Conservation (phyloP, 768 basidiomycete genomes). For the Termitomyces sp. region DNA sequence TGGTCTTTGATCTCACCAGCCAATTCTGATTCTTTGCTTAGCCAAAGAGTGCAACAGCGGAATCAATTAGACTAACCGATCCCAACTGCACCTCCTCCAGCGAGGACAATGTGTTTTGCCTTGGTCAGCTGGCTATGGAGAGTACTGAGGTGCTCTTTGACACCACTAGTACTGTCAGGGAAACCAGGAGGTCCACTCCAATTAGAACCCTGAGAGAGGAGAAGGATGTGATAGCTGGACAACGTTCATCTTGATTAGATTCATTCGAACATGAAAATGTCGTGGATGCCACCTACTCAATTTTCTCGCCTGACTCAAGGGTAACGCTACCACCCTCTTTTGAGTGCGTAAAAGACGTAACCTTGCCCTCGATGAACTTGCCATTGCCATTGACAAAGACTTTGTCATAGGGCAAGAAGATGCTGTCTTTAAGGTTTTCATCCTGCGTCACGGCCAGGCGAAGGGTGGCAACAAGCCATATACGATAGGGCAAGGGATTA, state of each 20-base stretch:
- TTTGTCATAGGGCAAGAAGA: constrained; percentile 50
- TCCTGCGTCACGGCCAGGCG: constrained; percentile 47
- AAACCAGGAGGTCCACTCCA: constrained; percentile 49
- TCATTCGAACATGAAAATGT: background rate
- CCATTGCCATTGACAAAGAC: constrained; percentile 47
- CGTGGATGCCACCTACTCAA: constrained; percentile 22
- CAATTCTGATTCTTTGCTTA: constrained; percentile 23
- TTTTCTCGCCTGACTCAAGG: constrained; percentile 45
- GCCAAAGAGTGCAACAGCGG: background rate
- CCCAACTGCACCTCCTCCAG: constrained; percentile 56
- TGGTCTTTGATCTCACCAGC: constrained; percentile 40
- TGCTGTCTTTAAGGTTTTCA: constrained; percentile 37
- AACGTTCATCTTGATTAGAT: background rate
- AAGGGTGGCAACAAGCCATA: constrained; percentile 45
- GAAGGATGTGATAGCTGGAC: constrained; percentile 47
- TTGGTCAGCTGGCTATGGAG: constrained; percentile 29
- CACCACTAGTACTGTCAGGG: constrained; percentile 30
- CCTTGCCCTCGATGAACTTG: constrained; percentile 38
- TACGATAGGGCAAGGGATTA: constrained; percentile 43
- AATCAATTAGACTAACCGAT: constrained; percentile 28
- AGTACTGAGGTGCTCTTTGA: constrained; percentile 21
- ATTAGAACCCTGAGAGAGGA: constrained; percentile 52
- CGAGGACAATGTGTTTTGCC: constrained; percentile 44
- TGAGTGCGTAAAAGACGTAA: constrained; percentile 25
- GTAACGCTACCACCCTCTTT: constrained; percentile 36